phyloP scores from a whole-genome alignment of 179 eudicot genomes.

The Vitellaria paradoxa region DNA sequence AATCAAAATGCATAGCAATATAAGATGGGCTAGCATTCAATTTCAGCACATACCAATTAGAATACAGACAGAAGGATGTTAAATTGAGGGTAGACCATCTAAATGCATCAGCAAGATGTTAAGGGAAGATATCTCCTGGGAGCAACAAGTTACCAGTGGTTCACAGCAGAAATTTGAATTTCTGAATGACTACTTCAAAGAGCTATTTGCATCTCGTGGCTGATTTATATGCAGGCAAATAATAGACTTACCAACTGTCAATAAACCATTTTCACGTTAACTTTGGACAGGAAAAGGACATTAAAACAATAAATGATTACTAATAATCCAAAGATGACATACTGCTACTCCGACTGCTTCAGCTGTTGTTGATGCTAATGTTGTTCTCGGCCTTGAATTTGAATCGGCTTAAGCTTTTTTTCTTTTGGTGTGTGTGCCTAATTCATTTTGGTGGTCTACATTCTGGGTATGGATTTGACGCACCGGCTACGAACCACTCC shows the following conservation, averaged over 20 bases:
- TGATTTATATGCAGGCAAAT: too few relatives aligned
- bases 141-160: background rate
- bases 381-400: background rate
- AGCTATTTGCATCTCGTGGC: too few relatives aligned
- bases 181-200: too few relatives aligned
- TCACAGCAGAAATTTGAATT: too few relatives aligned
- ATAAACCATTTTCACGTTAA: too few relatives aligned
- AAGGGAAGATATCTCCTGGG: background rate
- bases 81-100: background rate
- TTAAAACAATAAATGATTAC: too few relatives aligned
- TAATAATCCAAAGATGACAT: background rate
- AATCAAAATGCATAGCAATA: too few relatives aligned
- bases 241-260: too few relatives aligned
- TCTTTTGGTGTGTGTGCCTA: too few relatives aligned
- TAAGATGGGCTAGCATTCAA: background rate
- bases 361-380: background rate
- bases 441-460: background rate
- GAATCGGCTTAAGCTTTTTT: background rate
- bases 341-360: conserved; percentile 7
- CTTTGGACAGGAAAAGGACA: too few relatives aligned
- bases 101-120: background rate
- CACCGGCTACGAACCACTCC: conserved; percentile 54
- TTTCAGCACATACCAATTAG: background rate
- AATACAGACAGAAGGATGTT: background rate
- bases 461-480: conserved; percentile 42